Conservation (phyloP, 2,329 filamentous ascomycete genomes). For the Teratosphaeria zuluensis region DNA sequence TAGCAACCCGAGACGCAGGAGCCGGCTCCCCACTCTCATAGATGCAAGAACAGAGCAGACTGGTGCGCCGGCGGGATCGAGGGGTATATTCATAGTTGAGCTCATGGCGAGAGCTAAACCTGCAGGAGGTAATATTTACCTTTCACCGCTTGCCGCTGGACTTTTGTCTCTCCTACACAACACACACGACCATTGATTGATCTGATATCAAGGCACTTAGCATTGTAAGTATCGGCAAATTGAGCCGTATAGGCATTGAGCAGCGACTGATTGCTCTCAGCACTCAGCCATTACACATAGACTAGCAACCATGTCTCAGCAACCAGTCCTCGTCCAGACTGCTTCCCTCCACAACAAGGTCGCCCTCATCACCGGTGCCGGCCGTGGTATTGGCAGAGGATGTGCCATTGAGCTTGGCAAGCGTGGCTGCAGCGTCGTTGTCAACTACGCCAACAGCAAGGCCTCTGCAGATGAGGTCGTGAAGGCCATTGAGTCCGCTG, state of each 20-base stretch:
- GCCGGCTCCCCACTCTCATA: background rate
- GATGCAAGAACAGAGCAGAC: background rate
- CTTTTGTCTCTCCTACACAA: background rate
- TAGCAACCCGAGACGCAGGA: background rate
- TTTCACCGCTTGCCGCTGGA: background rate
- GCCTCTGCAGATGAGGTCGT: constrained; percentile 40
- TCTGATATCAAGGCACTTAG: background rate
- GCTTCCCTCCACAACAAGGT: constrained; percentile 44
- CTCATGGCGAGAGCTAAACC: background rate
- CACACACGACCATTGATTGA: background rate
- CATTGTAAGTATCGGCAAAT: background rate
- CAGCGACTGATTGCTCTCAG: background rate
- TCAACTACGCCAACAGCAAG: constrained; percentile 54
- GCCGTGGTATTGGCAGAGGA: constrained; percentile 57
- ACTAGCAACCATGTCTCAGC: constrained; percentile 17
- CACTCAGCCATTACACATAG: background rate
- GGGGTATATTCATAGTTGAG: background rate
- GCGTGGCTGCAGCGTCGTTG: constrained; percentile 54
- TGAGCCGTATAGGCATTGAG: background rate
- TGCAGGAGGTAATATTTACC: background rate
- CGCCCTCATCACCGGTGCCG: constrained; percentile 54
- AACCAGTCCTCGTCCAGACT: constrained; percentile 33
- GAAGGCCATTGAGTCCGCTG: constrained; percentile 35
- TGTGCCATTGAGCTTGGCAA: constrained; percentile 58
- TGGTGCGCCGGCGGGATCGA: background rate